Percentiles rank a stretch among this genome's conserved stretches.
Conservation (phyloP, 495 filamentous ascomycete species). For the Clavariopsis aquatica region DNA sequence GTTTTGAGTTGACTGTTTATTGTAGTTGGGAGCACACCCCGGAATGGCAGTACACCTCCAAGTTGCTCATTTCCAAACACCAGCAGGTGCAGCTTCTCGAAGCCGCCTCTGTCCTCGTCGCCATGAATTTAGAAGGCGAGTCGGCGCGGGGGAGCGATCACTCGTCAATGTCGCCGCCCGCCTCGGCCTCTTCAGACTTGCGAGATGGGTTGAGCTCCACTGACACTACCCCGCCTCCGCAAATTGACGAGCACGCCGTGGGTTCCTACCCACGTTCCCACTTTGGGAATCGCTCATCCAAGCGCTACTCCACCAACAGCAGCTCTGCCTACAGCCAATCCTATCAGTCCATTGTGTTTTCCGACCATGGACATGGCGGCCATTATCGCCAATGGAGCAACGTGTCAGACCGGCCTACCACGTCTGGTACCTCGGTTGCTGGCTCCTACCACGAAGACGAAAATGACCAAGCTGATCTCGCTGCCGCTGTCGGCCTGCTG, state of each 20-base stretch:
- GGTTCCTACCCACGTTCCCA: slow-evolving; percentile 39
- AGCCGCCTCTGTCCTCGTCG: slow-evolving; percentile 89
- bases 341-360: slow-evolving; percentile 72
- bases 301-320: slow-evolving; percentile 65
- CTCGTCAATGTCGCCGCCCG: slow-evolving; percentile 77
- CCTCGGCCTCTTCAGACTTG: slow-evolving; percentile 72
- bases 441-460: slow-evolving; percentile 61
- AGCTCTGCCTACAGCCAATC: slow-evolving; percentile 73
- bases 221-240: slow-evolving; percentile 71
- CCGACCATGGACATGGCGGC: slow-evolving; percentile 44
- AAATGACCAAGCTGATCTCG: slow-evolving; percentile 70
- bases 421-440: slow-evolving; percentile 50
- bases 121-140: slow-evolving; percentile 75
- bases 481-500: slow-evolving; percentile 76
- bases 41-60: slow-evolving; percentile 96
- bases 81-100: slow-evolving; percentile 98
- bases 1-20: slow-evolving; percentile 53
- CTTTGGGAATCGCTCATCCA: slow-evolving; percentile 46
- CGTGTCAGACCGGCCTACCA: slow-evolving; percentile 43
- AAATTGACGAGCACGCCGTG: slow-evolving; percentile 49
- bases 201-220: slow-evolving; percentile 68
- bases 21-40: slow-evolving; percentile 98
- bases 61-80: slow-evolving; percentile 97
- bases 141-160: slow-evolving; percentile 69
- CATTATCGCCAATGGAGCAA: slow-evolving; percentile 58